Conservation (phyloP, 192 early-diverging fungal species). For the Funneliformis mosseae region DNA sequence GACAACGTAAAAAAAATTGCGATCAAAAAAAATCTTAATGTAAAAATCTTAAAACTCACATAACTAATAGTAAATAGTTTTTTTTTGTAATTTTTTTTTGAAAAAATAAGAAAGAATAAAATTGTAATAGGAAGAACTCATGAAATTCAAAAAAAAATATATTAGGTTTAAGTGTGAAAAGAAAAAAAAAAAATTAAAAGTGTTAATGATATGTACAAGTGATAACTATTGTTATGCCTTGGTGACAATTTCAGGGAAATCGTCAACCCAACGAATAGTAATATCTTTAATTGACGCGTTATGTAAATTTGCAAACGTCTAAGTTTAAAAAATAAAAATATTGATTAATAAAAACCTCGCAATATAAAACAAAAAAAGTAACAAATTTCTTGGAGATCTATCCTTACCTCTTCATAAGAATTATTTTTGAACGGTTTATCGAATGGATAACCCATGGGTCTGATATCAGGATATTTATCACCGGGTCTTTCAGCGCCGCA, state of each 20-base stretch:
- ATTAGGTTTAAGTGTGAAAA: too few species aligned
- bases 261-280: conserved; percentile 8
- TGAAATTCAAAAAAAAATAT: too few species aligned
- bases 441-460: conserved; percentile 16
- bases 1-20: too few species aligned
- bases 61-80: too few species aligned
- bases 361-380: not conserved
- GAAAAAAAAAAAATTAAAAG: too few species aligned
- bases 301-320: conserved; percentile 1
- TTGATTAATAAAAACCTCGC: not conserved
- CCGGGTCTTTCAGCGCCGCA: not conserved
- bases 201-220: not conserved
- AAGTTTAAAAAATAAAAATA: not conserved
- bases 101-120: too few species aligned
- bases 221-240: not conserved
- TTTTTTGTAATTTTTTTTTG: too few species aligned
- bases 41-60: too few species aligned
- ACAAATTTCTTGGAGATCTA: not conserved
- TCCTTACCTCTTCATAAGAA: not conserved
- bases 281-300: not conserved
- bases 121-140: too few species aligned
- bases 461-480: not conserved
- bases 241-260: not conserved
- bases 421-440: conserved; percentile 17
- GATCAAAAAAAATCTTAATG: too few species aligned